Base-by-base conservation (phyloP, 805 yeast genomes). In the Cyberlindnera maclurae region DNA sequence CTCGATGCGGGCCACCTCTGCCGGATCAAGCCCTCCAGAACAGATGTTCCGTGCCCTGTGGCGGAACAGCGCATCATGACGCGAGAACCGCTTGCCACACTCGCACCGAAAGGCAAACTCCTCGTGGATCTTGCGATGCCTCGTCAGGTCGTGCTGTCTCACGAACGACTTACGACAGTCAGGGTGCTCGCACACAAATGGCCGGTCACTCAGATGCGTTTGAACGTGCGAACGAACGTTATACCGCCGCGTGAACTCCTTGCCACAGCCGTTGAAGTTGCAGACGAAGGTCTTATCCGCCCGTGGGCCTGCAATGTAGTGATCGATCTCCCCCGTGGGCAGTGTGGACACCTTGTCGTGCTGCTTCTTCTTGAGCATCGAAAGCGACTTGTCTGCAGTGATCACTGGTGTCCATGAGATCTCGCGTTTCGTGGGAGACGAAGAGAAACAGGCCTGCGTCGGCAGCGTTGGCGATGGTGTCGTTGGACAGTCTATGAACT, bases 201-300 rank as follows among this genome's bases (percentile, higher is more conserved):
- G 99, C 46, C 97, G 68, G 59, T 94, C 98, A 57, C 90, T 80
- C 36, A 93, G 63, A 67, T 93, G 99, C 1, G 98, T 93, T 58
- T 93, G 98, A 40, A 93, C 89, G 59, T 93, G 99, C 0, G 96
- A 86, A 45, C 97, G 68, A 11, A 87, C 86, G 54, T 93, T 93
- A 61, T 94, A 94, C 34, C 96, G 70, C 54, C 98, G 71, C 7
- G 88, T 78, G 62, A 93, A 90, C 39, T 72, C 65, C 62, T 93
- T 88, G 9, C 84, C 82, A 63, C 99, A 93, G 39, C 70, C 70
- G 12, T 82, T 74, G 59, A 69, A 90, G 42, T 73, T 69, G 60
- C 99, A 93, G 28, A 78, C 70, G 63, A 73, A 94, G 24, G 72
- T 67, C 43, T 80, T 82, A 35, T 82, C 75, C 24, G 66, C 74